Percentiles rank a stretch among this genome's conserved stretches.
Evolutionary conservation across 805 yeast species (phyloP).

Genomic region (Wickerhamomyces kurtzmanii): DNA sequence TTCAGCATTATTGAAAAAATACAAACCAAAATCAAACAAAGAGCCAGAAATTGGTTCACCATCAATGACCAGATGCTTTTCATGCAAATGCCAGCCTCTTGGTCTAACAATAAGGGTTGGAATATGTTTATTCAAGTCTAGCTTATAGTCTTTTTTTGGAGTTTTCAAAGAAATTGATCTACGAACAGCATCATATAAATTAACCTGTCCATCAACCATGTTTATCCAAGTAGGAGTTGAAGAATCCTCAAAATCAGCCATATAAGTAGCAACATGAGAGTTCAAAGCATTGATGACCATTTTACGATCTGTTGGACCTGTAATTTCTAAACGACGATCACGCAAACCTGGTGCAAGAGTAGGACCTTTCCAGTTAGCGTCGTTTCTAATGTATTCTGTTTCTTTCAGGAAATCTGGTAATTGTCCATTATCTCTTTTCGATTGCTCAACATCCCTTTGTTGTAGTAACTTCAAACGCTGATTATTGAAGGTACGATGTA

Average conservation of each 20-base stretch:
- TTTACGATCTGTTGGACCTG: constrained; percentile 69
- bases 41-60: constrained; percentile 78
- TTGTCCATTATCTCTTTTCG: constrained; percentile 47
- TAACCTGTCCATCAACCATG: constrained; percentile 70
- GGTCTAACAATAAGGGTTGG: constrained; percentile 81
- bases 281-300: constrained; percentile 79
- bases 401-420: constrained; percentile 53
- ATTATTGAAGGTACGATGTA: constrained; percentile 63
- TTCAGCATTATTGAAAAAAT: constrained; percentile 67
- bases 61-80: constrained; percentile 59
- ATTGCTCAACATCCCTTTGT: constrained; percentile 53
- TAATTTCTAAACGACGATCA: constrained; percentile 72
- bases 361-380: constrained; percentile 69
- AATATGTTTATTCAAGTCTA: constrained; percentile 30
- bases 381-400: constrained; percentile 56
- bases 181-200: constrained; percentile 66
- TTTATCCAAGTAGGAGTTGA: constrained; percentile 81
- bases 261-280: constrained; percentile 70
- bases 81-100: constrained; percentile 83
- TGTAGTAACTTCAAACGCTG: constrained; percentile 47
- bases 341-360: constrained; percentile 63
- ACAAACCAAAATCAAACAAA: constrained; percentile 70
- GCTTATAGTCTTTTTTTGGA: constrained; percentile 27
- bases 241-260: constrained; percentile 86
- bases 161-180: constrained; percentile 44